A percentile compares a stretch with the other conserved stretches of the same genome.
phyloP scores from a whole-genome alignment of 768 basidiomycete species.

The Kwoniella europaea region DNA sequence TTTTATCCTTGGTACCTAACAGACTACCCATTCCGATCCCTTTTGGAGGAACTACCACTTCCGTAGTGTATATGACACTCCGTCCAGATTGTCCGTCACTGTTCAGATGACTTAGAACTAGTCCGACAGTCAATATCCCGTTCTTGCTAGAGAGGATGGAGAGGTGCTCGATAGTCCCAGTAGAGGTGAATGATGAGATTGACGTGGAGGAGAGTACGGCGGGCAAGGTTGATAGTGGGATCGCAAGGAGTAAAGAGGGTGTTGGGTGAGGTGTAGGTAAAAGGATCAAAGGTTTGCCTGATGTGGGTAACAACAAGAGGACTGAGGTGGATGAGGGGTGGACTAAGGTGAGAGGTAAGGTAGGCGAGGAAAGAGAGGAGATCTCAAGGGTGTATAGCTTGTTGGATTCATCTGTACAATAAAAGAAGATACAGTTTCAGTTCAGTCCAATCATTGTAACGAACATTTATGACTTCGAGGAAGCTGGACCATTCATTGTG shows the following conservation, averaged over 20 bases:
- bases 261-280: constrained; percentile 28
- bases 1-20: constrained; percentile 33
- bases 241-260: constrained; percentile 30
- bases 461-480: not conserved
- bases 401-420: constrained; percentile 12
- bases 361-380: constrained; percentile 7
- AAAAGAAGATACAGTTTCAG: not conserved
- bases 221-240: constrained; percentile 24
- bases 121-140: constrained; percentile 25
- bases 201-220: constrained; percentile 32
- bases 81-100: constrained; percentile 34
- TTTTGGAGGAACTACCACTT: constrained; percentile 34
- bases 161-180: constrained; percentile 30
- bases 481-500: not conserved
- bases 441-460: not conserved
- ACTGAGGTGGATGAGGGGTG: constrained; percentile 25
- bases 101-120: constrained; percentile 33
- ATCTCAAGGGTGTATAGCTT: constrained; percentile 18
- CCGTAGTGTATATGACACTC: constrained; percentile 46
- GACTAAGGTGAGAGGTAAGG: constrained; percentile 20
- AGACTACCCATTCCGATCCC: constrained; percentile 46
- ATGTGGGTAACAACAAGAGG: constrained; percentile 16
- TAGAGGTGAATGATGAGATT: constrained; percentile 26
- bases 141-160: constrained; percentile 20
- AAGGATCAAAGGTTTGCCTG: constrained; percentile 21